These are phyloP conservation scores for Diaporthe ilicicola DNA, from an alignment of 2,329 filamentous ascomycete genomes.

Conservation along the genomic window DNA sequence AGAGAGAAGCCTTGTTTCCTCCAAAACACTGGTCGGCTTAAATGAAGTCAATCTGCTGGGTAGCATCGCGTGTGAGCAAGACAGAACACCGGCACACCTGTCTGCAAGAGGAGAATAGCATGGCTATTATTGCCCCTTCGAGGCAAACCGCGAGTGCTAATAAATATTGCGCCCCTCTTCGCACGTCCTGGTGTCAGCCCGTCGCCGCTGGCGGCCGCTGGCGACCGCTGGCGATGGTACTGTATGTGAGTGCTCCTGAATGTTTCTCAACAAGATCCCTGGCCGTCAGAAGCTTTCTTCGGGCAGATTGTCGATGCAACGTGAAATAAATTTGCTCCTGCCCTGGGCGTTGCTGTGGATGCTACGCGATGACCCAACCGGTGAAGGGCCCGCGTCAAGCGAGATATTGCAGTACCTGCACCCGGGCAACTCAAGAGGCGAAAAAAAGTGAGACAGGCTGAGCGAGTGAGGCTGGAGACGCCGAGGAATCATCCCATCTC, in stretches of 20 bases:
- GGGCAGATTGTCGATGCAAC: conserved; percentile 17
- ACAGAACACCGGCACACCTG: neutral
- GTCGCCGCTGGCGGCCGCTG: neutral
- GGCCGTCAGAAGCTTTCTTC: neutral
- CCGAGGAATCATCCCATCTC: neutral
- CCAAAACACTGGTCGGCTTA: neutral
- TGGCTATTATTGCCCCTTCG: conserved; percentile 3
- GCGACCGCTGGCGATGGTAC: neutral
- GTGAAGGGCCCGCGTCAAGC: conserved; percentile 11
- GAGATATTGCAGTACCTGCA: conserved; percentile 4
- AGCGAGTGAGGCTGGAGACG: neutral
- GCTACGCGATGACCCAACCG: neutral
- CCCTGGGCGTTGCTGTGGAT: neutral
- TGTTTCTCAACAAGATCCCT: conserved; percentile 12
- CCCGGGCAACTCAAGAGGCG: neutral
- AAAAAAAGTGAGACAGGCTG: neutral
- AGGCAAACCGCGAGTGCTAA: neutral
- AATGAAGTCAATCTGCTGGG: neutral
- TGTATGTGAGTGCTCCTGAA: neutral
- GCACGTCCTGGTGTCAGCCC: neutral
- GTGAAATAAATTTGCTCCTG: neutral
- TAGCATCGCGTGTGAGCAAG: conserved; percentile 2
- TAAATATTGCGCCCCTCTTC: neutral
- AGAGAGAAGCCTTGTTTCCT: too few species aligned
- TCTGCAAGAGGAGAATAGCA: conserved; percentile 16